Evolutionary conservation across 139 green algal genomes (phyloP), one percentile per base, ranked within the genome.

Genomic region (Closterium sp.): DNA sequence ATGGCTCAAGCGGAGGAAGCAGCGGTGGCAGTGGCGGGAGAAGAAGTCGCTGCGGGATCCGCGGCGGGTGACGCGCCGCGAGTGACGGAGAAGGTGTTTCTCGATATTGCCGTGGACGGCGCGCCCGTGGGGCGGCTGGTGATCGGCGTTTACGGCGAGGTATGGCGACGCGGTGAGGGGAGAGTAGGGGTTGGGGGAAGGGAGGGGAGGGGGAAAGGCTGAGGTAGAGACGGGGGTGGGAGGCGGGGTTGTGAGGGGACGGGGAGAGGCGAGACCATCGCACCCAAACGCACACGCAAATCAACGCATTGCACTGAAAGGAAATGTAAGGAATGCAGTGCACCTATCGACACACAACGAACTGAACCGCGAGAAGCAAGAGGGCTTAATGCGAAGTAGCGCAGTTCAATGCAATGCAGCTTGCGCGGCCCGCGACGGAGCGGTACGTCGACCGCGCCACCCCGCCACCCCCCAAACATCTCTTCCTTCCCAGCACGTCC

Each of bases 41-140:
- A 24, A 62, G 88, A n/a, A 19, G 88, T 86, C 3, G 27, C n/a
- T 3, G 88, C 29, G 28, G 88, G 30, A 31, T 30, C 88, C 27
- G 88, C 38, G 28, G 88, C 88, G 28, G 88, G 30, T 2, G 86
- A 85, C 19, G 86, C 86, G 38, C 90, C 90, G 27, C 50, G 27
- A 27, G 90, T 92, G 24, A 92, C 90, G 28, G n/a, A n/a, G 21
- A 92, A 94, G 32, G 93, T 93, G 21, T 95, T 91, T 85, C 92
- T 95, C 27, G 93, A 95, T 22, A 28, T 95, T 31, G 87, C 91
- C 22, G 42, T 95, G 70, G 93, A 95, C 38, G 29, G 70, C 13
- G 31, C 50, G 88, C 84, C 86, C 22, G 38, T 62, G 34, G 93
- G 93, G 6, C 30, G 88, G 17, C 86, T 95, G 29, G 86, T 93